phyloP scores from a whole-genome alignment of 495 filamentous ascomycete species.

The Aspergillus homomorphus region DNA sequence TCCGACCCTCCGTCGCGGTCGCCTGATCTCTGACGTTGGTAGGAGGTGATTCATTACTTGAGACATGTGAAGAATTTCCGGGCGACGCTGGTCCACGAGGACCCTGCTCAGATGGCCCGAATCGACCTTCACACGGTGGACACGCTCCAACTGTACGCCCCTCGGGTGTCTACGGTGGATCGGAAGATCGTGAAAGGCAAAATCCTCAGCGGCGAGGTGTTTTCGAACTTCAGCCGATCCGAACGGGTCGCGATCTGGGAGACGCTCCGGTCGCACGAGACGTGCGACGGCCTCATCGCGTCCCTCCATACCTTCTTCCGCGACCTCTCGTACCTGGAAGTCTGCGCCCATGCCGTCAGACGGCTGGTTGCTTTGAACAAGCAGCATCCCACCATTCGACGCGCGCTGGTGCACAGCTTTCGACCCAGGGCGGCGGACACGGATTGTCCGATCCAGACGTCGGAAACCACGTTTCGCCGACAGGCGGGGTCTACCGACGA shows the following conservation, averaged over 20 bases:
- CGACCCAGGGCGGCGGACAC: not conserved
- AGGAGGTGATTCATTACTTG: slow-evolving; percentile 10
- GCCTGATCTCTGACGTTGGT: slow-evolving; percentile 19
- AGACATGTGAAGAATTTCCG: slow-evolving; percentile 1
- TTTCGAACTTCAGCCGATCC: slow-evolving; percentile 23
- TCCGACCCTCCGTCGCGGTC: no score
- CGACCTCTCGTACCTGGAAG: slow-evolving; percentile 32
- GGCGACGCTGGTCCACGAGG: not conserved
- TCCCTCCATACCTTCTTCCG: slow-evolving; percentile 37
- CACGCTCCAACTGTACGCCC: not conserved
- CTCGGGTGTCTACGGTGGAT: not conserved
- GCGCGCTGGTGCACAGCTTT: slow-evolving; percentile 16
- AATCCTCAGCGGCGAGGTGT: slow-evolving; percentile 16
- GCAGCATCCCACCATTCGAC: slow-evolving; percentile 8
- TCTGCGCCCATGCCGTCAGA: slow-evolving; percentile 27
- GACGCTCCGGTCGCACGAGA: slow-evolving; percentile 11
- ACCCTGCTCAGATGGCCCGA: not conserved
- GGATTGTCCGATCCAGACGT: slow-evolving; percentile 23
- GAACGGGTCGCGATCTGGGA: slow-evolving; percentile 23
- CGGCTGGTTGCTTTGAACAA: slow-evolving; percentile 16
- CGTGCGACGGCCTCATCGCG: slow-evolving; percentile 27
- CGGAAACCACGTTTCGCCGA: slow-evolving; percentile 20
- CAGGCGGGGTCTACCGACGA: slow-evolving; percentile 7
- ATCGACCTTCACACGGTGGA: slow-evolving; percentile 10
- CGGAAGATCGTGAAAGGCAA: not conserved